These are phyloP conservation scores for Globisporangium emineosum DNA, from an alignment of 352 stramenopile genomes.

Conservation along the genomic window DNA sequence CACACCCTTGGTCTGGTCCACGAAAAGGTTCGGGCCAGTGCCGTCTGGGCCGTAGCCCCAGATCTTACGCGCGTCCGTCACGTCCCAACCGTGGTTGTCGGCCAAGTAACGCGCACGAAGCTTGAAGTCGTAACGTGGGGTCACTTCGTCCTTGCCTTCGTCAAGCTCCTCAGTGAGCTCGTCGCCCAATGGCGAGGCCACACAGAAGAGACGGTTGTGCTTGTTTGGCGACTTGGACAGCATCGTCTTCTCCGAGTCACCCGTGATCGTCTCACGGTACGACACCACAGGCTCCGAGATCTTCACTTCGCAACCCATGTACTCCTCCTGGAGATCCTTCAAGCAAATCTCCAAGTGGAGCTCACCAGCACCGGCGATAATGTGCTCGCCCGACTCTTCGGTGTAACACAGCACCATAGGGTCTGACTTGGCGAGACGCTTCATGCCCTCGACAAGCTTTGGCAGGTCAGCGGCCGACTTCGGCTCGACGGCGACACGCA, in stretches of 20 bases:
- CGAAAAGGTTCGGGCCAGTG: conserved; percentile 98
- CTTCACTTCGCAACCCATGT: conserved; percentile 98
- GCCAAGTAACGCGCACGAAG: conserved; percentile 95
- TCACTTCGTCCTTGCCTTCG: conserved; percentile 92
- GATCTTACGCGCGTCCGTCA: conserved; percentile 98
- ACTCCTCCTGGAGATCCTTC: conserved; percentile 99
- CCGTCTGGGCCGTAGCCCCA: conserved; percentile 99
- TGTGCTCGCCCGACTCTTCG: conserved; percentile 99
- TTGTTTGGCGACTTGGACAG: conserved; percentile 99
- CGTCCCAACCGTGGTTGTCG: conserved; percentile 98
- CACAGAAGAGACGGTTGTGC: conserved; percentile 99
- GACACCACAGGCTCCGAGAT: conserved; percentile 99
- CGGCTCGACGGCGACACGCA: conserved; percentile 98
- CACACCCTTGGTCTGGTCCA: conserved; percentile 99
- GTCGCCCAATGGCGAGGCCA: conserved; percentile 87
- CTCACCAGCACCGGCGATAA: conserved; percentile 99
- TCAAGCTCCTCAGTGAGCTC: conserved; percentile 98
- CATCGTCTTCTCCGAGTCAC: conserved; percentile 94
- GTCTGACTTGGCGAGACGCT: conserved; percentile 99
- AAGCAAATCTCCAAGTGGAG: conserved; percentile 99
- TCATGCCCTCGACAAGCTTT: conserved; percentile 99
- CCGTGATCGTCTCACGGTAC: conserved; percentile 98
- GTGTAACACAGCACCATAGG: conserved; percentile 99
- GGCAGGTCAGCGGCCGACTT: conserved; percentile 99
- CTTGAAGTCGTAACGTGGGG: conserved; percentile 95